phyloP scores from a whole-genome alignment of 345 rosid genomes.

The Eutrema heterophyllum region DNA sequence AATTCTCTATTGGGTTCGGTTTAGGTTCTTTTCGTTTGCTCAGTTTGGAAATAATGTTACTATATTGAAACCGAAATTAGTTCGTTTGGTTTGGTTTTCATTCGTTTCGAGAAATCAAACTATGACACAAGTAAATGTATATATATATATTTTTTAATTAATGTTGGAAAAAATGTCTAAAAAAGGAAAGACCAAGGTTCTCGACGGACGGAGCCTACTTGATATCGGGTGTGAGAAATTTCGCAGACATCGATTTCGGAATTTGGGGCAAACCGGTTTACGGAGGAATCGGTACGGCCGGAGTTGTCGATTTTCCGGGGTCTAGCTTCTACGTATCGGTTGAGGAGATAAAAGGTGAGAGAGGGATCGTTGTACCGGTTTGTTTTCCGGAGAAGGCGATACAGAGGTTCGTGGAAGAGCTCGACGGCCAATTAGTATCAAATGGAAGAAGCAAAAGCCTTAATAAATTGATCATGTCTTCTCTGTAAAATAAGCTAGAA shows the following conservation, averaged over 20 bases:
- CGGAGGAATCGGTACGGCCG: constrained; percentile 19
- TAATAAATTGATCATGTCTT: not conserved
- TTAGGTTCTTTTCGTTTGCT: not conserved
- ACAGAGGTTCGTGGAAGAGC: constrained; percentile 40
- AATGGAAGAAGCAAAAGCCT: not conserved
- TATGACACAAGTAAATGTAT: not conserved
- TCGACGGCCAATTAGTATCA: constrained; percentile 1
- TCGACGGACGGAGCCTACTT: constrained; percentile 26
- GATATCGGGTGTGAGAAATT: constrained; percentile 39
- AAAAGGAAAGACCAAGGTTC: constrained; percentile 40
- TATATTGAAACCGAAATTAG: not conserved
- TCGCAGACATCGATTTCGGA: constrained; percentile 39
- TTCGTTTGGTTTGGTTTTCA: not conserved
- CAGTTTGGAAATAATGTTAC: not conserved
- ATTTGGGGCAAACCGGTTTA: constrained; percentile 50
- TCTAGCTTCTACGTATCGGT: constrained; percentile 34
- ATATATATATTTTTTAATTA: not conserved
- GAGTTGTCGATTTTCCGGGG: not conserved
- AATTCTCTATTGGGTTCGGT: not conserved
- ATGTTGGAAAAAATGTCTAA: not conserved
- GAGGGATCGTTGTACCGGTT: constrained; percentile 41
- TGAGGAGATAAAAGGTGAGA: constrained; percentile 35
- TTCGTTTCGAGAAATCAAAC: not conserved
- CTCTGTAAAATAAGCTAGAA: not conserved
- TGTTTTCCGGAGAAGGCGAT: constrained; percentile 44